Percentiles rank a stretch among this genome's conserved stretches.
phyloP scores from a whole-genome alignment of 495 filamentous ascomycete genomes.

The Daldinia loculata region DNA sequence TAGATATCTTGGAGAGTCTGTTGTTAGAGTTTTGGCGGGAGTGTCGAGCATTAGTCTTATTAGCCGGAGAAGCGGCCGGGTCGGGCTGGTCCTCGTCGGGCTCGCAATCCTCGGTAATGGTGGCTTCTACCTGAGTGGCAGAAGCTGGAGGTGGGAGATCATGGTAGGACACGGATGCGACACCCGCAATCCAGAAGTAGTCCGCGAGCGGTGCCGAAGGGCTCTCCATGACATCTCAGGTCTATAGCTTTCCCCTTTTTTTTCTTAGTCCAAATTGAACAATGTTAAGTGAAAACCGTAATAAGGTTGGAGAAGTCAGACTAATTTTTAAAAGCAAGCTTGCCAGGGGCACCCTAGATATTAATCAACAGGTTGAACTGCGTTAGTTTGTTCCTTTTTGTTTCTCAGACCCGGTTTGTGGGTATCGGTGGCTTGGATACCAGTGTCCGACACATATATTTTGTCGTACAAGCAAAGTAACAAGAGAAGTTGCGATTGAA shows the following conservation, averaged over 20 bases:
- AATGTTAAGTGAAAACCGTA: slow-evolving; percentile 18
- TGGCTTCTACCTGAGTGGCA: slow-evolving; percentile 67
- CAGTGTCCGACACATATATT: slow-evolving; percentile 39
- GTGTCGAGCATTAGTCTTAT: slow-evolving; percentile 64
- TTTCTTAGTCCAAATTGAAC: slow-evolving; percentile 24
- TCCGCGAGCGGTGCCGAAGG: slow-evolving; percentile 88
- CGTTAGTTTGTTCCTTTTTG: slow-evolving; percentile 25
- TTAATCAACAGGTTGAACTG: slow-evolving; percentile 24
- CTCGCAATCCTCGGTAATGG: slow-evolving; percentile 83
- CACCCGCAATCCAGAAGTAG: slow-evolving; percentile 98
- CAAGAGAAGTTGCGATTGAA: slow-evolving; percentile 26
- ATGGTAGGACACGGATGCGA: slow-evolving; percentile 75
- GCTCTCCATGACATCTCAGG: slow-evolving; percentile 63
- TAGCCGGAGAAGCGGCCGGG: slow-evolving; percentile 51
- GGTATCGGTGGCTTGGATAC: slow-evolving; percentile 29
- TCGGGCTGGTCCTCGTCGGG: slow-evolving; percentile 60
- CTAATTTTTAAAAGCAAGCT: slow-evolving; percentile 5
- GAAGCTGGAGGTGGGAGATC: slow-evolving; percentile 50
- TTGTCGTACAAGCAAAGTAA: slow-evolving; percentile 27
- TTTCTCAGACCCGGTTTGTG: slow-evolving; percentile 35
- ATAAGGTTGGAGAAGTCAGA: slow-evolving; percentile 14
- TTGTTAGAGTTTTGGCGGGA: slow-evolving; percentile 72
- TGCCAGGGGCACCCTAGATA: slow-evolving; percentile 18
- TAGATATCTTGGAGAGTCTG: slow-evolving; percentile 69
- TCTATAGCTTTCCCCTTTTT: slow-evolving; percentile 31